phyloP scores from a whole-genome alignment of 1,139 yeast species.

The Nakaseomyces delphensis region DNA sequence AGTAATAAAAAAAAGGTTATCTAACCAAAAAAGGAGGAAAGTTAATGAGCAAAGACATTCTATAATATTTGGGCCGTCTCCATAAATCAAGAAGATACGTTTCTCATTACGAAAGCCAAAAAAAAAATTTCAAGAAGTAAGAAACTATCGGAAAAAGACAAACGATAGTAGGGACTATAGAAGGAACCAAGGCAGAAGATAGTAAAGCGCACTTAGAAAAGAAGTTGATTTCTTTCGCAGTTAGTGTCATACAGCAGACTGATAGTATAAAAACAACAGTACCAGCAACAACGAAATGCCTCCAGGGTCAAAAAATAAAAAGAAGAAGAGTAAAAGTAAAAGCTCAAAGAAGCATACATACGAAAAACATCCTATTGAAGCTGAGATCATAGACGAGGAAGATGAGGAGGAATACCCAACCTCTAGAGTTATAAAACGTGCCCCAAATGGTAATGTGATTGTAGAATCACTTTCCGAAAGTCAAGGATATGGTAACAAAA shows the following conservation, averaged over 20 bases:
- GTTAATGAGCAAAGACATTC: neutral
- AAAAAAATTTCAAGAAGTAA: neutral
- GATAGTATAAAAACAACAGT: neutral
- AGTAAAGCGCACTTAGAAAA: too few species aligned
- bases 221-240: too few species aligned
- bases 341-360: constrained; percentile 11
- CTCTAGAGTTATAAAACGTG: constrained; percentile 63
- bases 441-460: constrained; percentile 65
- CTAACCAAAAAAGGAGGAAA: neutral
- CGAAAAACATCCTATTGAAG: constrained; percentile 25
- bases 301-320: constrained; percentile 21
- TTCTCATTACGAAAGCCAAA: too few species aligned
- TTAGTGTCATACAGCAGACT: too few species aligned
- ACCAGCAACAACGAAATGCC: neutral
- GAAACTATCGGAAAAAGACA: neutral
- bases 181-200: too few species aligned
- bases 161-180: neutral
- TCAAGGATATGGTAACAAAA: constrained; percentile 7
- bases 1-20: neutral
- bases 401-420: constrained; percentile 55
- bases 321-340: constrained; percentile 22
- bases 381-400: constrained; percentile 43
- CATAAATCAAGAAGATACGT: too few species aligned
- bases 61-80: too few species aligned
- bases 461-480: constrained; percentile 36